Evolutionary conservation across 177 flowering plant species (phyloP).

Genomic region (Tripterygium wilfordii): DNA sequence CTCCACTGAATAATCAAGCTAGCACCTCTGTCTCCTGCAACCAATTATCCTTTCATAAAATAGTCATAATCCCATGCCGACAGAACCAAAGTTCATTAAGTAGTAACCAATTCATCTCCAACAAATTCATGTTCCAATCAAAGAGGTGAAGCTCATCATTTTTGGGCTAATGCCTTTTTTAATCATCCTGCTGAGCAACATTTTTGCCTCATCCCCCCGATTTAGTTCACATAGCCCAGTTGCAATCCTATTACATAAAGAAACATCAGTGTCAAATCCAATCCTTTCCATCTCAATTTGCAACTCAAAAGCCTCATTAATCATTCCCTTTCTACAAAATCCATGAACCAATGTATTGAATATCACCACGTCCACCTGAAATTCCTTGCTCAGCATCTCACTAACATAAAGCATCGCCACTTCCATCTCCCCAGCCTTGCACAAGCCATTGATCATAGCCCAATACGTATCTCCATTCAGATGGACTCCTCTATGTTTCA

Average conservation of each 20-base stretch:
- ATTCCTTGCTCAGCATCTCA: constrained; percentile 53
- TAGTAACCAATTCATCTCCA: too few species aligned
- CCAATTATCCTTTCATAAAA: too few species aligned
- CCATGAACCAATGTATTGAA: constrained; percentile 36
- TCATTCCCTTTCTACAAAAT: constrained; percentile 42
- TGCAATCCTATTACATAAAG: constrained; percentile 29
- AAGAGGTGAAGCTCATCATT: constrained; percentile 79
- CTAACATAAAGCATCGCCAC: constrained; percentile 29
- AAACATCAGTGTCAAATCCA: constrained; percentile 31
- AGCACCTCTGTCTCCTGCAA: too few species aligned
- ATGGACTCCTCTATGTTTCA: constrained; percentile 33
- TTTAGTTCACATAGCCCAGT: constrained; percentile 36
- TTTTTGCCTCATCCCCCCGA: constrained; percentile 40
- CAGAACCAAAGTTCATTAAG: too few species aligned
- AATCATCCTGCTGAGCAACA: constrained; percentile 19
- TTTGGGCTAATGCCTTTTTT: neutral
- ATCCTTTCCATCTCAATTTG: constrained; percentile 41
- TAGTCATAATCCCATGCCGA: too few species aligned
- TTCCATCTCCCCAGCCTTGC: constrained; percentile 55
- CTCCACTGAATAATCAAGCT: too few species aligned
- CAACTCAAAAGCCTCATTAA: constrained; percentile 42
- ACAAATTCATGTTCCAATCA: too few species aligned
- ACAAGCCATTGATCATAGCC: constrained; percentile 46
- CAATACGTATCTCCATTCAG: constrained; percentile 53
- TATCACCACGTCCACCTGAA: constrained; percentile 36